Base-by-base conservation (phyloP, 2,329 filamentous ascomycete species). In the Alternaria brassicae region DNA sequence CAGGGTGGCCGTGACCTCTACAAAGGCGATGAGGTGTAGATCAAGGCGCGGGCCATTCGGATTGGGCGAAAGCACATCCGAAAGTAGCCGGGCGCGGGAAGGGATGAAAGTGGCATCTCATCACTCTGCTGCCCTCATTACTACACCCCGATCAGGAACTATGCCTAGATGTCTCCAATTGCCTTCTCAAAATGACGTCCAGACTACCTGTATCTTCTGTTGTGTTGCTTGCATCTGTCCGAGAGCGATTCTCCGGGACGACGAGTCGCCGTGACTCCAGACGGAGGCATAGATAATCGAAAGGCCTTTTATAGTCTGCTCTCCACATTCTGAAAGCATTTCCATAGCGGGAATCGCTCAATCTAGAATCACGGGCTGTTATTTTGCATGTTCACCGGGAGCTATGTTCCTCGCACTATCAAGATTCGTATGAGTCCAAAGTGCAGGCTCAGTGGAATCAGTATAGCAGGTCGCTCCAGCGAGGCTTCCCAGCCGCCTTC, bases 21-120 rank as follows among this genome's bases (percentile, higher is more conserved):
- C 15, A 39, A 9, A 39, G 10, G 17, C 17, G 6, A 21, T 19
- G 17, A 5, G 1, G 4, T 39, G 17, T 12, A 6, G 9, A 39
- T 39, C 36, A 19, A 17, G 19, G 36, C n/a, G 36, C n/a, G 8
- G 36, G 36, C 36, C 36, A 19, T 39, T 37, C n/a, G 36, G n/a
- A 19, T 10, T n/a, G 27, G 42, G 42, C 27, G 28, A 47, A 28
- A 47, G 28, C 27, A 32, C 42, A 30, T 47, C 42, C 42, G 42
- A 47, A 2, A 12, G 6, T 8, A 25, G 15, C 12, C 7, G 19
- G 17, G 42, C 15, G 27, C n/a, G 27, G 27, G 17, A 30, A 17
- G 21, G 42, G 27, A 28, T 17, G 28, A 47, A 34, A 12, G 13
- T 2, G 3, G 15, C 30, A 23, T 21, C 17, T 21, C 19, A 34